A percentile compares a stretch with the other conserved stretches of the same genome.
Conservation (phyloP, 2,329 filamentous ascomycete genomes). For the Apiospora sp. region DNA sequence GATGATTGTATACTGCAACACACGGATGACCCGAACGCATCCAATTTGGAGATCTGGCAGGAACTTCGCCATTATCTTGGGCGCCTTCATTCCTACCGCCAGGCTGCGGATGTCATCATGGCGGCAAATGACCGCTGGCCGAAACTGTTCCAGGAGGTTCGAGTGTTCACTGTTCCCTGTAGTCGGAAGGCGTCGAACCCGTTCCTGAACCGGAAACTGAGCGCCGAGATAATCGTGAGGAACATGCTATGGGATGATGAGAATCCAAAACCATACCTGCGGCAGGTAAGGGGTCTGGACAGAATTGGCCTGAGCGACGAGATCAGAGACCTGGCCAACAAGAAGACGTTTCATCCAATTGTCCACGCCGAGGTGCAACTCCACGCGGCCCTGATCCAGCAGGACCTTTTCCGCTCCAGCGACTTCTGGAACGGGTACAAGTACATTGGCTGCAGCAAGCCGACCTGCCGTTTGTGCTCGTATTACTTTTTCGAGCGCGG, state of each 20-base stretch:
- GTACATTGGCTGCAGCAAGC: conserved; percentile 37
- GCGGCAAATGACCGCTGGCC: conserved; percentile 27
- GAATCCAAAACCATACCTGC: conserved; percentile 18
- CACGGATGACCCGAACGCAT: background rate
- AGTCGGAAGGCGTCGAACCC: conserved; percentile 10
- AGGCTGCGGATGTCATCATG: conserved; percentile 27
- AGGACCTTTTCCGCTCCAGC: background rate
- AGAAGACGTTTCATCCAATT: conserved; percentile 25
- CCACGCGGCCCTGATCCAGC: conserved; percentile 25
- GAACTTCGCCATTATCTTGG: conserved; percentile 28
- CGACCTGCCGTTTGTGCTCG: conserved; percentile 33
- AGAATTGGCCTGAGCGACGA: conserved; percentile 21
- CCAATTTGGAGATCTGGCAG: conserved; percentile 23
- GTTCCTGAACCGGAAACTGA: conserved; percentile 2
- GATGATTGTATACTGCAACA: conserved; percentile 4
- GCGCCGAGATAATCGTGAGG: conserved; percentile 18
- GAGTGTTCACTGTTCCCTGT: conserved; percentile 7
- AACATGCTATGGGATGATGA: conserved; percentile 22
- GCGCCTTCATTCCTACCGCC: conserved; percentile 26
- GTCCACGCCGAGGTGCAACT: conserved; percentile 33
- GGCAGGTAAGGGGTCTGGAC: background rate
- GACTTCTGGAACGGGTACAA: conserved; percentile 29
- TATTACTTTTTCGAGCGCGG: conserved; percentile 32
- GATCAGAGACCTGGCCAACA: conserved; percentile 1
- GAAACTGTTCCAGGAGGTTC: conserved; percentile 24